Evolutionary conservation across 176 grass and related monocot genomes (phyloP).

Genomic region (Musa beccarii): DNA sequence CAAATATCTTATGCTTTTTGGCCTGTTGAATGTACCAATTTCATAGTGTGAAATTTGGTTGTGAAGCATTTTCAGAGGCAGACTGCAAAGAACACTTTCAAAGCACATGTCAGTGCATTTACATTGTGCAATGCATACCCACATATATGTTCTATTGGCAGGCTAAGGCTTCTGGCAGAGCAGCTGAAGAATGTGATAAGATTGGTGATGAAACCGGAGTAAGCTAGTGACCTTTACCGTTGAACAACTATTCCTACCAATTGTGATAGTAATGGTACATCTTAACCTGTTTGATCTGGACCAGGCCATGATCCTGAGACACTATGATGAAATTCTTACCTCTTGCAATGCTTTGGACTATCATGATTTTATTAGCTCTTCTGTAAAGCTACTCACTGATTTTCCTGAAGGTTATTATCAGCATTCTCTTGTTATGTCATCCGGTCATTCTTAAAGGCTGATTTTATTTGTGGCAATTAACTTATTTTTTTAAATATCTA

Average conservation of each 20-base stretch:
- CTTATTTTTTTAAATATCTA: slow-evolving; percentile 21
- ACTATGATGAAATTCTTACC: slow-evolving; percentile 76
- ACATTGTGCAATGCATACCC: background rate
- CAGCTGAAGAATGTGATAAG: slow-evolving; percentile 70
- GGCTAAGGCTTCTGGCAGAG: slow-evolving; percentile 86
- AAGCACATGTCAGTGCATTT: background rate
- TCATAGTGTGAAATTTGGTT: background rate
- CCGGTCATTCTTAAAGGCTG: slow-evolving; percentile 4
- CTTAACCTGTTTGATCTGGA: slow-evolving; percentile 15
- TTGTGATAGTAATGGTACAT: slow-evolving; percentile 26
- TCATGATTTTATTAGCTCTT: slow-evolving; percentile 90
- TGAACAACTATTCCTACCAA: slow-evolving; percentile 7
- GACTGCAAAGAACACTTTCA: background rate
- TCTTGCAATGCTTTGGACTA: slow-evolving; percentile 95
- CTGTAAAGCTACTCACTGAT: slow-evolving; percentile 62
- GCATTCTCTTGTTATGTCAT: slow-evolving; percentile 5
- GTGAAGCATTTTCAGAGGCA: background rate
- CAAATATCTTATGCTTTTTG: background rate
- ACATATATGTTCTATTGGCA: slow-evolving; percentile 24
- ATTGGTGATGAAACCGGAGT: slow-evolving; percentile 71
- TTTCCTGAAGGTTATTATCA: slow-evolving; percentile 69
- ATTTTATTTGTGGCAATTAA: slow-evolving; percentile 15
- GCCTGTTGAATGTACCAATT: background rate
- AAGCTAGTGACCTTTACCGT: slow-evolving; percentile 26
- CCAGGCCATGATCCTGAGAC: slow-evolving; percentile 66